Conservation (phyloP, 495 filamentous ascomycete genomes). For the Sphaerosporella brunnea region DNA sequence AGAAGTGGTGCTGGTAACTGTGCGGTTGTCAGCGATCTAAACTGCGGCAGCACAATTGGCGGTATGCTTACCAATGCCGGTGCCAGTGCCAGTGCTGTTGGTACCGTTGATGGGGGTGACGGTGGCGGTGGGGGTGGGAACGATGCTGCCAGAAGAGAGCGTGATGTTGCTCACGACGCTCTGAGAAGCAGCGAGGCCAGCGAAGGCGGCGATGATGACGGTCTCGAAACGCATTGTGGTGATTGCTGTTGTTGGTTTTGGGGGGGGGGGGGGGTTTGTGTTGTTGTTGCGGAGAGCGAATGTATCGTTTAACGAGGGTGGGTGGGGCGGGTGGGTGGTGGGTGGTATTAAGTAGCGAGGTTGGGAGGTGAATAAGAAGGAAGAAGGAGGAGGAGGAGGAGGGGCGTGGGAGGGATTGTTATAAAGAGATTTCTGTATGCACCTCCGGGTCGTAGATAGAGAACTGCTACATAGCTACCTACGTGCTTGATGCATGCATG, state of each 20-base stretch:
- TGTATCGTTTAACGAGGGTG: conserved; percentile 7
- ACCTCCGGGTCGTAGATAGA: not conserved
- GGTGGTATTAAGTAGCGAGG: not conserved
- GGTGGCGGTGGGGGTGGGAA: not conserved
- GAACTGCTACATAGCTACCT: not conserved
- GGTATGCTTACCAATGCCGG: not conserved
- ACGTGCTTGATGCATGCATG: too few species aligned
- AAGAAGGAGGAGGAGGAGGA: not conserved
- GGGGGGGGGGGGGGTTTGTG: not conserved
- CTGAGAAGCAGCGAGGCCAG: conserved; percentile 1
- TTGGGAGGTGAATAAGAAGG: not conserved
- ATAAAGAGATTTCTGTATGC: not conserved
- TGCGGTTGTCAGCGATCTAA: not conserved
- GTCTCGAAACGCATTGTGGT: conserved; percentile 5
- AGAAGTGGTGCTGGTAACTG: not conserved
- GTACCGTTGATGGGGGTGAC: not conserved
- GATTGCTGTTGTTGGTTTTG: conserved; percentile 3
- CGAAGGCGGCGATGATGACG: not conserved
- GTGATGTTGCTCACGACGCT: conserved; percentile 1
- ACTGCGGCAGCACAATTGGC: not conserved
- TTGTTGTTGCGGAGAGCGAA: not conserved
- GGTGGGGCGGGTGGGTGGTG: conserved; percentile 1
- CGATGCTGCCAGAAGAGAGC: not conserved
- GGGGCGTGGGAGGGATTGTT: not conserved
- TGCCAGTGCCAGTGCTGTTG: not conserved